Evolutionary conservation across 73 alveolate genomes (phyloP).

Genomic region (Stentor coeruleus): DNA sequence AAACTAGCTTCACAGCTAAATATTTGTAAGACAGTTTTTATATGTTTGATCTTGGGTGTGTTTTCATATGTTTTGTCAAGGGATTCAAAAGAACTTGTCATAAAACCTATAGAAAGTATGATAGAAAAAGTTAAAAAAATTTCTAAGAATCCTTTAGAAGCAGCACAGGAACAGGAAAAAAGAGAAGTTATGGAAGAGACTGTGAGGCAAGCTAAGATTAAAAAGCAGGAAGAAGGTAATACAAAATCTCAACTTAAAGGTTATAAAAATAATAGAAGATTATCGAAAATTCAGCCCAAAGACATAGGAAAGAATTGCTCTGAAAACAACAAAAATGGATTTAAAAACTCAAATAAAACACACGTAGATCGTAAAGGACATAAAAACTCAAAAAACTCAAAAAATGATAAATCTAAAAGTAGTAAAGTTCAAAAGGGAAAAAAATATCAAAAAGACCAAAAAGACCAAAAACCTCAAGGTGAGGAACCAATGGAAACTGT

Average conservation of each 20-base stretch:
- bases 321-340: no score
- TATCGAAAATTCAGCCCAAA: no score
- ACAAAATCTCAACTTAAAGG: no score
- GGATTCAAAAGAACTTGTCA: conserved; percentile 22
- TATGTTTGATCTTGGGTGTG: neutral
- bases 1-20: conserved; percentile 1
- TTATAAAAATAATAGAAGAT: no score
- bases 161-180: conserved; percentile 49
- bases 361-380: no score
- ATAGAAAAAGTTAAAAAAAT: conserved; percentile 37
- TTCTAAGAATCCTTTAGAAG: conserved; percentile 39
- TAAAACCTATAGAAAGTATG: conserved; percentile 42
- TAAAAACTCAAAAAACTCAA: conserved; percentile 16
- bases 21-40: neutral
- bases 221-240: neutral
- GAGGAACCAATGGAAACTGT: conserved; percentile 38
- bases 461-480: conserved; percentile 37
- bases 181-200: conserved; percentile 28
- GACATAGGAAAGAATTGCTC: no score
- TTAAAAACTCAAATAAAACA: no score
- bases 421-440: neutral
- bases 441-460: conserved; percentile 28
- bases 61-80: neutral
- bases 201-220: neutral
- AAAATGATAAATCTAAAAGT: neutral